Base-by-base conservation (phyloP, 176 grass and related monocot species). In the Musa itinerans region DNA sequence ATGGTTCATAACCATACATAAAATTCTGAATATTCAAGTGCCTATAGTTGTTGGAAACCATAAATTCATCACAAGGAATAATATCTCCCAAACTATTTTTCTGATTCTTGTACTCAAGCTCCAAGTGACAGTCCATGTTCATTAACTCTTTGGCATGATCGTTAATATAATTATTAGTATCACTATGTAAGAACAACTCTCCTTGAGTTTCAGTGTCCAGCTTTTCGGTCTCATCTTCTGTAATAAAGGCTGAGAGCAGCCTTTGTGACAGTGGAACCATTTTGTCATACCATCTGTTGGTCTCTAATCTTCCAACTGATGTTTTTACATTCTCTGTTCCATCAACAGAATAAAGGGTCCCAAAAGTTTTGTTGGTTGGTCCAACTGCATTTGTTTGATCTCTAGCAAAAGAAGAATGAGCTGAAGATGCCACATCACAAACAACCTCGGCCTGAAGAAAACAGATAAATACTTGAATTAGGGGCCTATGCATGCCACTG, bases 231-330 rank as follows among this genome's bases (percentile, higher is more conserved):
- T 66, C 90, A 71, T 92, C 86, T 81, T 91, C 87, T 64, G 87
- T 76, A 53, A 92, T 87, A 68, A 96, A 83, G 78, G 92, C 86
- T 55, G 92, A 92, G 75, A 96, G 85, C 68, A 96, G 92, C 71
- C 80, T 89, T n/a, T 96, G 89, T 69, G 87, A 73, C 68, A 92
- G 76, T 64, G 89, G 89, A 65, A 78, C 71, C 67, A 88, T 82
- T 84, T 85, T 70, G 76, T 84, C 81, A 53, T 82, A 76, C 84
- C 84, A 92, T 59, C 83, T 81, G 24, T 76, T 83, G 25, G 80
- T 63, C 77, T 83, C 77, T 62, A 79, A 5, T 65, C 86, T 82
- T 61, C 78, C 76, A 50, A 53, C 15, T 54, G 16, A 79, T 67
- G 20, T 68, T 63, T 51, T 50, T 10, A 21, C 43, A 76, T 22